A percentile compares a stretch with the other conserved stretches of the same genome.
Evolutionary conservation across 2,329 filamentous ascomycete genomes (phyloP).

Genomic region (Cryphonectria carpinicola): DNA sequence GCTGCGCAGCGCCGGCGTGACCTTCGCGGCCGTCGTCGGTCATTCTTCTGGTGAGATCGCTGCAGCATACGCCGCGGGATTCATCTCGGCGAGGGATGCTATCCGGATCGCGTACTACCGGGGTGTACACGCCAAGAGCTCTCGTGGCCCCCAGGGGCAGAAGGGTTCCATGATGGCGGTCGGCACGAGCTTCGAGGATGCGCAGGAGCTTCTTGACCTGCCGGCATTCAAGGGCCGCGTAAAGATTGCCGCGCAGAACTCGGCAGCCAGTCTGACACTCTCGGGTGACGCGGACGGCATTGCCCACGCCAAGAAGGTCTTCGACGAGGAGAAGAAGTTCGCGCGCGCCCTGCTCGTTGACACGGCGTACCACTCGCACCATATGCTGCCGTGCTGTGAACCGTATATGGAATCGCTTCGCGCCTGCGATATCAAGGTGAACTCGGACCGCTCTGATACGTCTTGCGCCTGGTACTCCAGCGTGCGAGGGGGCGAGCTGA

Average conservation of each 20-base stretch:
- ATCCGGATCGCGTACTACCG: conserved; percentile 46
- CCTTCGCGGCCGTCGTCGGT: conserved; percentile 35
- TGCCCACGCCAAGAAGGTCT: conserved; percentile 35
- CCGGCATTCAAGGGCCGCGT: conserved; percentile 28
- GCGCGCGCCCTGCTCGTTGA: conserved; percentile 44
- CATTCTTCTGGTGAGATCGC: conserved; percentile 45
- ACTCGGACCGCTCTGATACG: conserved; percentile 18
- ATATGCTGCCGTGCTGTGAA: conserved; percentile 42
- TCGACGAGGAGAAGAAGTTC: conserved; percentile 40
- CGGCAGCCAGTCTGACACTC: conserved; percentile 33
- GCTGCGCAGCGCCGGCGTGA: conserved; percentile 38
- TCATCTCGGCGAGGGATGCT: conserved; percentile 35
- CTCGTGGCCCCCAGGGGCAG: neutral
- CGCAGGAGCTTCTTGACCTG: conserved; percentile 21
- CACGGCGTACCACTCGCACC: conserved; percentile 49
- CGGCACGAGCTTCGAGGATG: conserved; percentile 27
- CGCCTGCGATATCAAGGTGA: conserved; percentile 29
- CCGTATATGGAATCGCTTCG: conserved; percentile 38
- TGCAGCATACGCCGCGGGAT: conserved; percentile 45
- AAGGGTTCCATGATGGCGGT: conserved; percentile 36
- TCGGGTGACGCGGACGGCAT: conserved; percentile 36
- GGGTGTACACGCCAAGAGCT: conserved; percentile 32
- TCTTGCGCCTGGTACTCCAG: conserved; percentile 35
- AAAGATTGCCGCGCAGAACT: conserved; percentile 34
- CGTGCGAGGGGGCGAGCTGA: conserved; percentile 32